These are phyloP conservation scores for Raffaelea ambrosiae DNA, from an alignment of 2,329 filamentous ascomycete genomes.

Conservation along the genomic window DNA sequence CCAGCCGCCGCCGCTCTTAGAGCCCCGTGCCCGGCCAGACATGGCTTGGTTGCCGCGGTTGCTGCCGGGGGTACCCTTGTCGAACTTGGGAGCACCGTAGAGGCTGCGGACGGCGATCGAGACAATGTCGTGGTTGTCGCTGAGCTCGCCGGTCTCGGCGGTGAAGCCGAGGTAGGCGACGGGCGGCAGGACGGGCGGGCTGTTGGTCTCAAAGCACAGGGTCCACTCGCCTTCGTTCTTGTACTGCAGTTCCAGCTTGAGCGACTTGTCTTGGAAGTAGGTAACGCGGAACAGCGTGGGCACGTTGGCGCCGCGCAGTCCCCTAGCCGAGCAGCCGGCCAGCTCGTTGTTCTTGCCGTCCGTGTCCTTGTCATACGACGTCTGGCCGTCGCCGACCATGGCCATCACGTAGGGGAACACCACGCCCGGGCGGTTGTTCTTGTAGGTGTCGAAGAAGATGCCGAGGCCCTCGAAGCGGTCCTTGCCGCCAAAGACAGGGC, in stretches of 20 bases:
- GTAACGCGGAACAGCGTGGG: conserved; percentile 83
- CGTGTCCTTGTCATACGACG: conserved; percentile 81
- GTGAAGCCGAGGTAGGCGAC: conserved; percentile 69
- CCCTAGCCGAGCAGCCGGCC: conserved; percentile 89
- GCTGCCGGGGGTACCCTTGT: conserved; percentile 28
- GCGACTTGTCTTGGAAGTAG: conserved; percentile 92
- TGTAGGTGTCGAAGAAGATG: conserved; percentile 97
- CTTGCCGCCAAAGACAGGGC: conserved; percentile 77
- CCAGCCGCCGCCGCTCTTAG: conserved; percentile 43
- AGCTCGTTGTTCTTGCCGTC: conserved; percentile 92
- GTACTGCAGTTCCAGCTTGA: conserved; percentile 90
- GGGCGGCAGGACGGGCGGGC: conserved; percentile 68
- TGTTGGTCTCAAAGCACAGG: conserved; percentile 70
- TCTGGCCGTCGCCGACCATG: conserved; percentile 90
- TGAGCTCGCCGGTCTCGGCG: conserved; percentile 90
- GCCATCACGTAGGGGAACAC: conserved; percentile 98
- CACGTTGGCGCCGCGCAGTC: conserved; percentile 69
- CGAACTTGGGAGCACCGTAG: conserved; percentile 52
- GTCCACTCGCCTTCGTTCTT: conserved; percentile 84
- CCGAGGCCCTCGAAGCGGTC: conserved; percentile 92
- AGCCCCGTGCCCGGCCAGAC: conserved; percentile 18
- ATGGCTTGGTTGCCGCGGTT: conserved; percentile 13
- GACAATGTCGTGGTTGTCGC: conserved; percentile 96
- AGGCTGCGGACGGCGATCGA: conserved; percentile 79
- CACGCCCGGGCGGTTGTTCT: conserved; percentile 94